A percentile compares a stretch with the other conserved stretches of the same genome.
These are phyloP conservation scores for Pichia californica DNA, from an alignment of 805 yeast species.

Conservation along the genomic window DNA sequence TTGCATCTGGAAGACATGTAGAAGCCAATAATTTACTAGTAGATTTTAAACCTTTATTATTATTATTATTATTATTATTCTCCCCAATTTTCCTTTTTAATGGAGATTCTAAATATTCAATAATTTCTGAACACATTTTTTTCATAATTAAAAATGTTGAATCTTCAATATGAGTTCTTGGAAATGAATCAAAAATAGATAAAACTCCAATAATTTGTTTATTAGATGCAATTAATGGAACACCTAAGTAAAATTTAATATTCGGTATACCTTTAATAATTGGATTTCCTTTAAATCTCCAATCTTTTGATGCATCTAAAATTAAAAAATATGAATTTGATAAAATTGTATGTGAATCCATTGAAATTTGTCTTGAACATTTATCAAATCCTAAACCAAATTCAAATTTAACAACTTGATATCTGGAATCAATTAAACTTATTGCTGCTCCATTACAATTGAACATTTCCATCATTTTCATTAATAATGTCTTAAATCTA, in stretches of 20 bases:
- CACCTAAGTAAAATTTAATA: conserved; percentile 59
- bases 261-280: conserved; percentile 55
- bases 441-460: conserved; percentile 49
- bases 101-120: conserved; percentile 32
- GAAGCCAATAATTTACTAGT: neutral
- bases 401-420: conserved; percentile 45
- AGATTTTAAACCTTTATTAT: neutral
- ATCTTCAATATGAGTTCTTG: conserved; percentile 33
- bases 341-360: conserved; percentile 65
- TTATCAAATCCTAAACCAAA: conserved; percentile 41
- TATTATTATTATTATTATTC: neutral
- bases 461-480: conserved; percentile 35
- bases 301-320: conserved; percentile 57
- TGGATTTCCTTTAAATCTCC: conserved; percentile 63
- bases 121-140: conserved; percentile 35
- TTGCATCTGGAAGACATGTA: neutral
- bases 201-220: conserved; percentile 50
- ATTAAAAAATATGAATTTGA: conserved; percentile 50
- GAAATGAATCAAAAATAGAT: conserved; percentile 47
- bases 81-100: neutral
- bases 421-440: conserved; percentile 45
- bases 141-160: conserved; percentile 32
- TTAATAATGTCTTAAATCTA: conserved; percentile 34
- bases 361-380: conserved; percentile 48
- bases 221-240: conserved; percentile 40